Conservation (phyloP, 768 basidiomycete species). For the Agaricus sinodeliciosus region DNA sequence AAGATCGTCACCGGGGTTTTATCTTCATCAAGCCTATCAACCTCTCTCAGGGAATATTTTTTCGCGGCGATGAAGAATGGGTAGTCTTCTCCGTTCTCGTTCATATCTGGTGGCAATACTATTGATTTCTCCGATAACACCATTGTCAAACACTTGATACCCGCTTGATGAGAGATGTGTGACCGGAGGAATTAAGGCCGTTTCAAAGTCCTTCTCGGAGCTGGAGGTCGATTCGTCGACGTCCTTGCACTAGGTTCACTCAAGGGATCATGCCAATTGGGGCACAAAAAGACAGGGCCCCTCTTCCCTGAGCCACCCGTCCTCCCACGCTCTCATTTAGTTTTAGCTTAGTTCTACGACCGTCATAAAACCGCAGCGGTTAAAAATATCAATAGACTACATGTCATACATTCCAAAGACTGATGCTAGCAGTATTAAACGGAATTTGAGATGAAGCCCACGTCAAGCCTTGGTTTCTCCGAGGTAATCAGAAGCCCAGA, state of each 20-base stretch:
- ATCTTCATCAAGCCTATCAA: slow-evolving; percentile 23
- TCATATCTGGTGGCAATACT: slow-evolving; percentile 9
- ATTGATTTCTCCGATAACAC: slow-evolving; percentile 2
- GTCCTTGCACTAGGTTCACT: too few species aligned
- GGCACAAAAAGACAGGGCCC: neutral
- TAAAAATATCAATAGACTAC: too few species aligned
- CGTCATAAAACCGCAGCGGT: neutral
- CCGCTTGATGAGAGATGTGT: too few species aligned
- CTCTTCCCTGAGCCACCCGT: neutral
- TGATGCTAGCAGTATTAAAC: too few species aligned
- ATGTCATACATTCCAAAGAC: too few species aligned
- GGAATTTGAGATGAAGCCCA: neutral
- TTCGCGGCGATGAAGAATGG: slow-evolving; percentile 50
- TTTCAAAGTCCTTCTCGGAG: too few species aligned
- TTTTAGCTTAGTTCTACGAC: neutral
- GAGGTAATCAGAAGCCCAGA: slow-evolving; percentile 17
- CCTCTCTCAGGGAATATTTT: slow-evolving; percentile 42
- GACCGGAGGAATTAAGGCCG: too few species aligned
- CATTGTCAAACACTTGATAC: neutral
- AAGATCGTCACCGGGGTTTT: slow-evolving; percentile 48
- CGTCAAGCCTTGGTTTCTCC: neutral
- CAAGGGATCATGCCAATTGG: too few species aligned
- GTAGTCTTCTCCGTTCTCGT: slow-evolving; percentile 19
- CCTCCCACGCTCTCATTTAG: neutral
- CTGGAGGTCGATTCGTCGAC: too few species aligned